These are phyloP conservation scores for Nelumbo lutea DNA, from an alignment of 164 flowering plant genomes.

Conservation along the genomic window DNA sequence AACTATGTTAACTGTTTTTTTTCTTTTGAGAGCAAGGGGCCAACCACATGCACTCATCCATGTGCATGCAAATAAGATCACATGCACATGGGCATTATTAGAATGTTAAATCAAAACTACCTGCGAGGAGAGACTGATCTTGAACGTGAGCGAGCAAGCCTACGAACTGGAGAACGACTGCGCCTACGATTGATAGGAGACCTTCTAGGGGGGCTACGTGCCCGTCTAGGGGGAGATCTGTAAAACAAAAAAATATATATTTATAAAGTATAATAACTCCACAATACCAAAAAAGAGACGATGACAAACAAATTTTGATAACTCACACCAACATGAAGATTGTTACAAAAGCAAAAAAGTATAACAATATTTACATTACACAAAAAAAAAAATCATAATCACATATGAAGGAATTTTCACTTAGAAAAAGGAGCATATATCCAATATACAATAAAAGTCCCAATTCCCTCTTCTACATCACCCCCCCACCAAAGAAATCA, in stretches of 20 bases:
- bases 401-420: too few species aligned
- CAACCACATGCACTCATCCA: too few species aligned
- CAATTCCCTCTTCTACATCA: too few species aligned
- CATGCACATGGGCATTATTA: background rate
- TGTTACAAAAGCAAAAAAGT: background rate
- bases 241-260: constrained; percentile 1
- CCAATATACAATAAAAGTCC: too few species aligned
- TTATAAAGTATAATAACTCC: background rate
- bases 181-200: constrained; percentile 80
- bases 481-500: too few species aligned
- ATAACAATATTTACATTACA: background rate
- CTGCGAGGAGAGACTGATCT: constrained; percentile 82
- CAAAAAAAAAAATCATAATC: background rate
- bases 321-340: background rate
- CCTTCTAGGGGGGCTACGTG: constrained; percentile 85
- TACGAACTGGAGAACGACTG: constrained; percentile 86
- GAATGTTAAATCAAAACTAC: constrained; percentile 24
- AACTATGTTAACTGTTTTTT: too few species aligned
- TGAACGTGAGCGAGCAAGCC: constrained; percentile 75
- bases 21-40: too few species aligned
- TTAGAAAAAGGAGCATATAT: too few species aligned
- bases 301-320: background rate
- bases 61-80: too few species aligned
- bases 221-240: constrained; percentile 84
- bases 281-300: background rate